Evolutionary conservation across 306 rosid species (phyloP), one percentile per base, ranked within the genome.

Genomic region (Ochetophila trinervis): DNA sequence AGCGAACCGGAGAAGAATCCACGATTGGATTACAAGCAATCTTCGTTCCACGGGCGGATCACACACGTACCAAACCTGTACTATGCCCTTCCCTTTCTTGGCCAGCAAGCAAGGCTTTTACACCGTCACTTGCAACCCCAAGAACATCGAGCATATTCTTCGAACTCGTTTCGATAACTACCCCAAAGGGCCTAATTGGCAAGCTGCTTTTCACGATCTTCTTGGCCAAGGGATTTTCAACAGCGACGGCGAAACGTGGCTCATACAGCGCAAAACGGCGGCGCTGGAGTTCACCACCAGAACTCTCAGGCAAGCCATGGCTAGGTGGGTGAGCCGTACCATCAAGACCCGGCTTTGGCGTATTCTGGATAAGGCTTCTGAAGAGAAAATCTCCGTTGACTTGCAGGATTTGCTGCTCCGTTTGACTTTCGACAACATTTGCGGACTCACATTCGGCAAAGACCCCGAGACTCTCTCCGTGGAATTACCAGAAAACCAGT

Each of bases 181-280:
- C 57, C 98, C 98, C 0, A 92, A 92, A 64, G 98, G 98, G 2
- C 98, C 98, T 5, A 52, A 63, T 0, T 92, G 91, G 91, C 96
- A 92, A 24, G 79, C 85, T 16, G 98, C 98, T 0, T 92, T 92
- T 53, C 95, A 92, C 37, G 98, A 92, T 59, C 86, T 92, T 8
- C 53, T 92, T 8, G 98, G 98, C 0, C 93, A 89, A 15, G 98
- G 98, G 52, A 92, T 91, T 4, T 92, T 92, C 83, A 92, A 92
- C 53, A 89, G 96, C 61, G 98, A 92, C 49, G 95, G 98, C 0
- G 96, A 89, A 42, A 85, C 90, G 15, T 92, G 98, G 98, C 84
- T 92, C 20, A 78, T 89, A 36, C 98, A 92, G 52, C 84, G 98
- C 6, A 92, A 92, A 69, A 92, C 98, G n/a, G 98, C 98, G 1